phyloP scores from a whole-genome alignment of 345 rosid genomes.

The Firmiana major region DNA sequence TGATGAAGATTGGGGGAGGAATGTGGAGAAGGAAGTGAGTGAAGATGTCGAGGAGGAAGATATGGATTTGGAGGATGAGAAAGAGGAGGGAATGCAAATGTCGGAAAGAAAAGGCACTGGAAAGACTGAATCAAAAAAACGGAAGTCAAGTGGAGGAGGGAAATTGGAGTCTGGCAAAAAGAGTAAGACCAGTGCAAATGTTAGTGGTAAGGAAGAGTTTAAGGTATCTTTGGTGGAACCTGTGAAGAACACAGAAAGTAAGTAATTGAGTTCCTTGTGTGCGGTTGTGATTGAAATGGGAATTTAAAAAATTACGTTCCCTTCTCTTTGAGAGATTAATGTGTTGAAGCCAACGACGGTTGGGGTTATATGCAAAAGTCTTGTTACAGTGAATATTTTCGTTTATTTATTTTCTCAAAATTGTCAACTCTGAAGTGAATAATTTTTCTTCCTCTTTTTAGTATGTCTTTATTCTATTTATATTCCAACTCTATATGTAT shows the following conservation, averaged over 20 bases:
- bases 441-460: background rate
- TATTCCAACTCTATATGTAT: background rate
- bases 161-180: constrained; percentile 47
- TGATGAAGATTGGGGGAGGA: constrained; percentile 81
- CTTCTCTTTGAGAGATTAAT: background rate
- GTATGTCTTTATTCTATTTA: background rate
- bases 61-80: constrained; percentile 61
- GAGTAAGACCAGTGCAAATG: constrained; percentile 29
- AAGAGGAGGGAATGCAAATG: constrained; percentile 23
- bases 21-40: constrained; percentile 36
- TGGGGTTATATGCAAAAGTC: background rate
- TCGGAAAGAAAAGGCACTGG: constrained; percentile 17
- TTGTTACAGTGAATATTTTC: background rate
- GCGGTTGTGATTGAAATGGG: background rate
- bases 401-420: background rate
- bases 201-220: constrained; percentile 22
- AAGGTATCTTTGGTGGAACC: constrained; percentile 42
- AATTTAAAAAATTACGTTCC: background rate
- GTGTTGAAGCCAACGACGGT: background rate
- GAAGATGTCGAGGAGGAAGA: constrained; percentile 47
- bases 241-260: constrained; percentile 37
- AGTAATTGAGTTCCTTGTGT: constrained; percentile 21
- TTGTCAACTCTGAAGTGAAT: background rate
- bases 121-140: constrained; percentile 35
- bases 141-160: constrained; percentile 40